Conservation (phyloP, 208 protist species). For the Leishmania amazonensis region DNA sequence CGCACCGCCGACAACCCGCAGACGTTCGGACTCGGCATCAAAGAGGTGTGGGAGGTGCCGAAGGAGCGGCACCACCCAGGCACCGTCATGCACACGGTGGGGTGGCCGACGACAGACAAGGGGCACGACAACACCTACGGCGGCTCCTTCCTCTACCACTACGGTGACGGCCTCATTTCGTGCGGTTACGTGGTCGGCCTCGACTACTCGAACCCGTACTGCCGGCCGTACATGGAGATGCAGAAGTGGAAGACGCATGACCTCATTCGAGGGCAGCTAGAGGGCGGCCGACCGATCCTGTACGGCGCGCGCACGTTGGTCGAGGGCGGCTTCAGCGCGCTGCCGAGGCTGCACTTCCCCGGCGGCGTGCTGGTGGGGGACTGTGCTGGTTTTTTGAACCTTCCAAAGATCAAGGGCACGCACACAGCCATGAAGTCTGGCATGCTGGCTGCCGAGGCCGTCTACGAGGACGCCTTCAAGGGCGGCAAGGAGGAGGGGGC, state of each 20-base stretch:
- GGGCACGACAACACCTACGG: constrained; percentile 93
- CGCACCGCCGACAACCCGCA: constrained; percentile 85
- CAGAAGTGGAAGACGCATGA: constrained; percentile 95
- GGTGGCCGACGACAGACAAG: constrained; percentile 93
- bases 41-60: constrained; percentile 97
- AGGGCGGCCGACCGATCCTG: constrained; percentile 89
- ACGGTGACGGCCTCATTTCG: constrained; percentile 89
- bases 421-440: constrained; percentile 98
- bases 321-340: constrained; percentile 94
- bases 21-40: constrained; percentile 97
- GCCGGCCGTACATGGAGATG: constrained; percentile 96
- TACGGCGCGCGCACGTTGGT: constrained; percentile 97
- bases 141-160: constrained; percentile 97
- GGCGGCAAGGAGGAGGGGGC: constrained; percentile 48
- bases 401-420: constrained; percentile 98
- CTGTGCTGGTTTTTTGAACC: constrained; percentile 97
- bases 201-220: constrained; percentile 97
- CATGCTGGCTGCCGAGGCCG: constrained; percentile 90
- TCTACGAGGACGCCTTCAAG: constrained; percentile 76
- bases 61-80: constrained; percentile 88
- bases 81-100: constrained; percentile 94
- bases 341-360: constrained; percentile 96
- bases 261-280: constrained; percentile 75
- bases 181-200: constrained; percentile 97
- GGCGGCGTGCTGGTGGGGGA: constrained; percentile 95